A percentile compares a stretch with the other conserved stretches of the same genome.
Conservation (phyloP, 495 filamentous ascomycete species). For the Penicillium malachiteum region DNA sequence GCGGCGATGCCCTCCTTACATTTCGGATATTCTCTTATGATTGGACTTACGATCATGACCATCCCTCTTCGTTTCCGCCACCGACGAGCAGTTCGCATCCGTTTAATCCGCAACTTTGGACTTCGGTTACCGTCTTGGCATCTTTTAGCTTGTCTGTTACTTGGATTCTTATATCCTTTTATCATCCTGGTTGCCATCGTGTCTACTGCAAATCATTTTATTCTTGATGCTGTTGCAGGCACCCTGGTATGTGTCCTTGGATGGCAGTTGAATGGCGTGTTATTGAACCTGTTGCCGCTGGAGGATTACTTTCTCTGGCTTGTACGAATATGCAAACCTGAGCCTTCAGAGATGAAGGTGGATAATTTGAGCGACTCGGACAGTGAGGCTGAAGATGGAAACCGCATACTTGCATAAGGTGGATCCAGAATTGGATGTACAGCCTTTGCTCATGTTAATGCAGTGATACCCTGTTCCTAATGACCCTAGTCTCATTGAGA, state of each 20-base stretch:
- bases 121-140: constrained; percentile 40
- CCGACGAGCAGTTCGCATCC: constrained; percentile 22
- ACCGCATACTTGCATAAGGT: no score
- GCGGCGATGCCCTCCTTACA: constrained; percentile 81
- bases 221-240: constrained; percentile 69
- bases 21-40: constrained; percentile 76
- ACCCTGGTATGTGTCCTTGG: constrained; percentile 57
- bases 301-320: constrained; percentile 68
- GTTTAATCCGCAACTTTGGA: constrained; percentile 21
- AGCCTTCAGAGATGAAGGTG: constrained; percentile 21
- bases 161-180: constrained; percentile 64
- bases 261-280: constrained; percentile 56
- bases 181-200: constrained; percentile 67
- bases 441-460: neutral
- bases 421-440: no score
- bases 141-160: constrained; percentile 42
- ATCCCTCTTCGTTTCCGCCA: constrained; percentile 47
- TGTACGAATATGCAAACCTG: constrained; percentile 62
- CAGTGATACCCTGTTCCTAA: neutral
- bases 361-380: constrained; percentile 12
- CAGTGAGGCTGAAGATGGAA: constrained; percentile 14
- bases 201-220: constrained; percentile 72
- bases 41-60: constrained; percentile 65
- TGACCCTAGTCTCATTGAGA: no score
- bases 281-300: constrained; percentile 59